phyloP scores from a whole-genome alignment of 805 yeast species.

The Cyberlindnera saturnus region DNA sequence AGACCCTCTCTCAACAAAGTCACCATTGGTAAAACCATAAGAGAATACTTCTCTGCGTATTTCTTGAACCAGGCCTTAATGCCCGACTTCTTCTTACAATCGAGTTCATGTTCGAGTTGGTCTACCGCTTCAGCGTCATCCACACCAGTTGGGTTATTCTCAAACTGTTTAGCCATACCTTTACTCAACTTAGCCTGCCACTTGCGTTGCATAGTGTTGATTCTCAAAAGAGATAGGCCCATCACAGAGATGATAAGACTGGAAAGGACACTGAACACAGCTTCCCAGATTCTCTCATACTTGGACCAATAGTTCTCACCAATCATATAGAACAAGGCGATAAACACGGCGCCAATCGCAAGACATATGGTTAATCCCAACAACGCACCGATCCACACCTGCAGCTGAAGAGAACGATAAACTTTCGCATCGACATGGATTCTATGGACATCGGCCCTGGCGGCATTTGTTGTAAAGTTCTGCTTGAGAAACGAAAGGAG shows the following conservation, averaged over 20 bases:
- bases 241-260: constrained; percentile 74
- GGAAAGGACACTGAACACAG: constrained; percentile 72
- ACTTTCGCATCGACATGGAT: constrained; percentile 25
- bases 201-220: constrained; percentile 77
- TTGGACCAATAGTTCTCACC: constrained; percentile 84
- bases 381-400: constrained; percentile 81
- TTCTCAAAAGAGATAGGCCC: constrained; percentile 80
- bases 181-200: constrained; percentile 68
- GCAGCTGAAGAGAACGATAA: constrained; percentile 47
- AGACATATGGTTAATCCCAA: constrained; percentile 67
- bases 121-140: constrained; percentile 5
- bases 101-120: background rate
- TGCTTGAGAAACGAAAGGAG: constrained; percentile 87
- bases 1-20: constrained; percentile 87
- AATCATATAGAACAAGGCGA: constrained; percentile 65
- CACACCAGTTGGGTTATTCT: constrained; percentile 10
- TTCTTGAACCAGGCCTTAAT: constrained; percentile 11
- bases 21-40: constrained; percentile 73
- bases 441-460: constrained; percentile 4
- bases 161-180: constrained; percentile 42
- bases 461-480: constrained; percentile 47
- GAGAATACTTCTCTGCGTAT: constrained; percentile 49
- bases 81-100: background rate
- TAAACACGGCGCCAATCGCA: constrained; percentile 65
- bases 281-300: constrained; percentile 90